Base-by-base conservation (phyloP, 2,329 filamentous ascomycete genomes). In the Harringtonia lauricola region DNA sequence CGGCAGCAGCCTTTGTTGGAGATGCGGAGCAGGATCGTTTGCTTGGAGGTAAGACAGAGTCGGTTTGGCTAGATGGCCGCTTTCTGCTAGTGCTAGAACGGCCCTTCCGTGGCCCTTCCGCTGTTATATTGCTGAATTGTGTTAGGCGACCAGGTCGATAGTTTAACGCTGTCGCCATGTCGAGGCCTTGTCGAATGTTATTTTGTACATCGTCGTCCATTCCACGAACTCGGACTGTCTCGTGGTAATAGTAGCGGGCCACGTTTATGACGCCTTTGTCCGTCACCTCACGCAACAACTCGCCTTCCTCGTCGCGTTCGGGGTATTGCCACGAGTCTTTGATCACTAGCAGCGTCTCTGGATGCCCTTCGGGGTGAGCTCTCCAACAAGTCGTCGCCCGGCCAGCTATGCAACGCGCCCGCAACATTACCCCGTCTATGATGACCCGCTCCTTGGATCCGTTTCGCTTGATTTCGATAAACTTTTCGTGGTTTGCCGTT, bases 21-120 rank as follows among this genome's bases (percentile, higher is more conserved):
- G 39, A 41, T 34, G 39, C 30, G 2, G 29, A 41, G 21, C 18
- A 31, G n/a, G 28, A 21, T 41, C 39, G 39, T 21, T 41, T 41
- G 39, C 26, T 41, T 7, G 30, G 26, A 8, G 39, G 39, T 15
- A 41, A 19, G 13, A 12, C 14, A 18, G 18, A n/a, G 18, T 18
- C 28, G 19, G 14, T 41, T 18, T 39, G 37, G 37, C 37, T 30
- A 18, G 37, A 39, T 26, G 37, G 19, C 30, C 37, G 37, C 22
- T 39, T 39, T 18, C 14, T 39, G 37, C n/a, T 10, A 39, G 19
- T 36, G 39, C 19, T 35, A 15, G 14, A 34, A 7, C 39, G 29
- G 26, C 39, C 28, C 14, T 26, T 19, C 29, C 39, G 28, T 35
- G 19, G 15, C 6, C 3, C 14, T 9, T 12, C 19, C 7, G 19